Conservation (phyloP, 176 grass and related monocot species). For the Lolium rigidum region DNA sequence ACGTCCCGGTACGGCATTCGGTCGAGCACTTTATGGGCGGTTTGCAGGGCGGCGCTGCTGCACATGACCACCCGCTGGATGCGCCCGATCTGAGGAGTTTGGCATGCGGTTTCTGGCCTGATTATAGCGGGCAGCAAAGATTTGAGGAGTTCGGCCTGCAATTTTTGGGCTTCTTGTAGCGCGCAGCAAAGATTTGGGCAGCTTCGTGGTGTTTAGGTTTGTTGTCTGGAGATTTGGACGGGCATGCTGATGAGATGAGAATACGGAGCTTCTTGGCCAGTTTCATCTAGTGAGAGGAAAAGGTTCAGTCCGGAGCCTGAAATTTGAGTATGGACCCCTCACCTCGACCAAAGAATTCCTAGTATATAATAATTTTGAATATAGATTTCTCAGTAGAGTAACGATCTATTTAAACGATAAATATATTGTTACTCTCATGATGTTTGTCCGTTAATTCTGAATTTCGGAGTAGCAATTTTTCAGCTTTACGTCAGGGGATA, state of each 20-base stretch:
- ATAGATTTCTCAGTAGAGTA: too few species aligned
- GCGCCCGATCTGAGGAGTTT: slow-evolving; percentile 21
- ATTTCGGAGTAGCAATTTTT: background rate
- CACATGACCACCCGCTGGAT: background rate
- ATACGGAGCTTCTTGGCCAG: background rate
- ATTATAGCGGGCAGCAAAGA: background rate
- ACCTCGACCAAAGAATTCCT: too few species aligned
- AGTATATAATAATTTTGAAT: too few species aligned
- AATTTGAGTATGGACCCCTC: too few species aligned
- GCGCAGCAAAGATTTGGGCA: background rate
- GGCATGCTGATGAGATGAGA: background rate
- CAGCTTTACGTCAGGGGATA: background rate
- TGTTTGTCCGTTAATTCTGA: background rate
- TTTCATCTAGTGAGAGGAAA: too few species aligned
- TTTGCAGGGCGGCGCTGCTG: background rate
- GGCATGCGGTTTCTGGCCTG: slow-evolving; percentile 42
- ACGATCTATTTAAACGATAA: too few species aligned
- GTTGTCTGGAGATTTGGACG: background rate
- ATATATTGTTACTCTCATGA: background rate
- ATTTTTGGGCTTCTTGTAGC: too few species aligned
- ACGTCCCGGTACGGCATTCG: slow-evolving; percentile 68
- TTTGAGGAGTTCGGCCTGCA: too few species aligned
- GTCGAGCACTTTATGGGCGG: slow-evolving; percentile 58
- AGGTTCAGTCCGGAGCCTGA: background rate
- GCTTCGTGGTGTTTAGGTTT: background rate